Base-by-base conservation (phyloP, 2,329 filamentous ascomycete species). In the Trichoderma harzianum region DNA sequence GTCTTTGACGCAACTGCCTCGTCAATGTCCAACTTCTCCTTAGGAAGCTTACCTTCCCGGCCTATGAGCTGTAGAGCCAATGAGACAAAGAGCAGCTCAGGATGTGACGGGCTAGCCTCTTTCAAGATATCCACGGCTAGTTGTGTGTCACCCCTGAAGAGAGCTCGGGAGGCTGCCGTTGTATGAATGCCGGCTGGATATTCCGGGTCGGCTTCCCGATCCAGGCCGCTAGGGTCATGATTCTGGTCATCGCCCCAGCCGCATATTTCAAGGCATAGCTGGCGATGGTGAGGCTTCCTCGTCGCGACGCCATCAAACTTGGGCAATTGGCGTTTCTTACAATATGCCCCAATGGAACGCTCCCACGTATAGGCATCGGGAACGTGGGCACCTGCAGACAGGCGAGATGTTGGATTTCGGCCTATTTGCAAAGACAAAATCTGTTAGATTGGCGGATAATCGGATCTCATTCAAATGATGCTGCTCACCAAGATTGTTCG, bases 231-330 rank as follows among this genome's bases (percentile, higher is more conserved):
- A 14, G 82, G 80, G 55, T 85, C 83, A 58, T 85, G 79, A 70
- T 76, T 84, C 82, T 75, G 86, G 77, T 72, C 87, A 83, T 80
- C 90, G 85, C 92, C 89, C 89, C 92, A 93, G 62, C 89, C 87
- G 77, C 92, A 95, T 24, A 95, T 89, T 43, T 91, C 89, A 6
- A 96, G 86, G 73, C 92, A 94, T 5, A 95, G 84, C 77, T 93
- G 91, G 60, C 93, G 86, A 76, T 94, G 92, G 63, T 91, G 87
- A 0, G 92, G 89, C 75, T 87, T 91, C 64, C 86, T 86, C 0
- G 93, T 94, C 5, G 86, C 78, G 5, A 87, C 83, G 3, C 91
- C 91, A 65, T 90, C 86, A 74, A 91, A 93, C 11, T 85, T 84
- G 14, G 89, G 86, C n/a, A 92, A 82, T 3, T 86, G 85, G 18